phyloP scores from a whole-genome alignment of 1,139 yeast genomes.

The Pichia sp. region DNA sequence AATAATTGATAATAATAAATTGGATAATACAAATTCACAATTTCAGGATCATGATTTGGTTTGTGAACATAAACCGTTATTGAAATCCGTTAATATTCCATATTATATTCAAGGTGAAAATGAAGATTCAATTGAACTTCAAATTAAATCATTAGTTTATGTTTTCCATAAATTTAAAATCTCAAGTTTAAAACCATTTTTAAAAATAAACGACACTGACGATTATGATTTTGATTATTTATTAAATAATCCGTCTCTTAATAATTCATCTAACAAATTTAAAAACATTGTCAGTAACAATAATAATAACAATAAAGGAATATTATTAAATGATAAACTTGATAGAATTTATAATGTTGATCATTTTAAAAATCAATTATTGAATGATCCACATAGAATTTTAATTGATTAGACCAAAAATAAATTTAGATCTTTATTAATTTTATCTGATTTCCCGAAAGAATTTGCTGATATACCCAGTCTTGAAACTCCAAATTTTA shows the following conservation, averaged over 20 bases:
- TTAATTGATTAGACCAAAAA: slow-evolving; percentile 60
- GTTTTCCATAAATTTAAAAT: slow-evolving; percentile 50
- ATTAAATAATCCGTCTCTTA: not conserved
- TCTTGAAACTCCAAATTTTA: slow-evolving; percentile 32
- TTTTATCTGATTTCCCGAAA: slow-evolving; percentile 44
- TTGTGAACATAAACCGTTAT: slow-evolving; percentile 7
- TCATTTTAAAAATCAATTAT: slow-evolving; percentile 38
- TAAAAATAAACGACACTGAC: slow-evolving; percentile 23
- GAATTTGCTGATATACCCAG: slow-evolving; percentile 27
- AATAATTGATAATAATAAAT: too few relatives aligned
- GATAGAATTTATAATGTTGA: slow-evolving; percentile 48
- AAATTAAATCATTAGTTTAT: slow-evolving; percentile 50
- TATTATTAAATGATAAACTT: slow-evolving; percentile 34
- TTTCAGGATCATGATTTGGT: not conserved
- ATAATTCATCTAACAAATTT: not conserved
- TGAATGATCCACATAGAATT: slow-evolving; percentile 53
- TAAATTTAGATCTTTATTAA: slow-evolving; percentile 54
- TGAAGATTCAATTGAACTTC: slow-evolving; percentile 54
- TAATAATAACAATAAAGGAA: not conserved
- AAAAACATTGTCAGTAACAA: not conserved
- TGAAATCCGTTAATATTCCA: slow-evolving; percentile 36
- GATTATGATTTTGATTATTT: slow-evolving; percentile 20
- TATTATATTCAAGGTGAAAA: slow-evolving; percentile 40
- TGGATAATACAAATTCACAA: too few relatives aligned
- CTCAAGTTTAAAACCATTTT: slow-evolving; percentile 38